These are phyloP conservation scores for Camellia japonica DNA, from an alignment of 148 eudicot species.

Conservation along the genomic window DNA sequence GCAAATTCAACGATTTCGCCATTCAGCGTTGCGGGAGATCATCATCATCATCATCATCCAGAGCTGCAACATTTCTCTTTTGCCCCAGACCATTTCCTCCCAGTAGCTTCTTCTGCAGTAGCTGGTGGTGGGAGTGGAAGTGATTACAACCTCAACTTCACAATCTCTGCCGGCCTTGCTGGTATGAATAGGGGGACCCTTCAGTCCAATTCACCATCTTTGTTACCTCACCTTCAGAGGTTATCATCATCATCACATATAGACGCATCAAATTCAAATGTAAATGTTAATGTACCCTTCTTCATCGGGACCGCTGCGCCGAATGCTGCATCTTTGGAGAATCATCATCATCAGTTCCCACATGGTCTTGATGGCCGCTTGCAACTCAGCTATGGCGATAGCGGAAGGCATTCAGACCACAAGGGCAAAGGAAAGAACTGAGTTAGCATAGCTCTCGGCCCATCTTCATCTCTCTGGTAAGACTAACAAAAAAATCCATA, in stretches of 20 bases:
- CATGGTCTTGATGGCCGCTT: slow-evolving; percentile 44
- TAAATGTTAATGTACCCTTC: slow-evolving; percentile 40
- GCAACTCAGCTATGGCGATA: slow-evolving; percentile 71
- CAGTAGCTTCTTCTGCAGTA: slow-evolving; percentile 12
- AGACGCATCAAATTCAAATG: slow-evolving; percentile 36
- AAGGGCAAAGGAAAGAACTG: slow-evolving; percentile 80
- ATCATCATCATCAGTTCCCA: slow-evolving; percentile 55
- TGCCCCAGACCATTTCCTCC: slow-evolving; percentile 37
- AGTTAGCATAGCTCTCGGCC: slow-evolving; percentile 7
- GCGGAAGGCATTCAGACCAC: slow-evolving; percentile 48
- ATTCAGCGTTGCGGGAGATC: slow-evolving; percentile 19
- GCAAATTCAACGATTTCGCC: slow-evolving; percentile 35
- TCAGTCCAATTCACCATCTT: slow-evolving; percentile 94
- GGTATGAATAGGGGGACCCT: slow-evolving; percentile 98
- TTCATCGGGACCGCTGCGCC: slow-evolving; percentile 51
- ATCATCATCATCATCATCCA: slow-evolving; percentile 23
- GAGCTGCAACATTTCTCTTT: slow-evolving; percentile 55
- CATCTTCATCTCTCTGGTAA: slow-evolving; percentile 32
- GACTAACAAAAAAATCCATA: neutral
- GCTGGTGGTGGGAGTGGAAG: slow-evolving; percentile 18
- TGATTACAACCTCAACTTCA: slow-evolving; percentile 58
- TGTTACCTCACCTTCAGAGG: slow-evolving; percentile 74
- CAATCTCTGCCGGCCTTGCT: slow-evolving; percentile 52
- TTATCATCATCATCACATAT: slow-evolving; percentile 50
- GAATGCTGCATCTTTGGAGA: slow-evolving; percentile 34